A percentile compares a stretch with the other conserved stretches of the same genome.
Conservation (phyloP, 2,329 filamentous ascomycete species). For the Diaporthe caulivora region DNA sequence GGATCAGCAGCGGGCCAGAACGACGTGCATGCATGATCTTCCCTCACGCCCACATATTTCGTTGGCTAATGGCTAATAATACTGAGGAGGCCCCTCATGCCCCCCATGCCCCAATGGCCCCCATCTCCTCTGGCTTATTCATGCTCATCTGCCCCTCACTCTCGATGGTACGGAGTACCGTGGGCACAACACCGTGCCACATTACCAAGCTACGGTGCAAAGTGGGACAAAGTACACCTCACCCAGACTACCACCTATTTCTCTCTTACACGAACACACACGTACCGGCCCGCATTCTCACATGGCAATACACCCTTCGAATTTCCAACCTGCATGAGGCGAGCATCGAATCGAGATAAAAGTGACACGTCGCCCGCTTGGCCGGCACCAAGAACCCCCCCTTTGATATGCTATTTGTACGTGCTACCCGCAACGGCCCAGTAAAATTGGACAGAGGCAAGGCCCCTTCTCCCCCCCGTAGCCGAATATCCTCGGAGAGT, state of each 20-base stretch:
- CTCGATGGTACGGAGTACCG: too few relatives aligned
- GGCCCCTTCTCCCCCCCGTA: not conserved
- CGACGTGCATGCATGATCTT: conserved; percentile 21
- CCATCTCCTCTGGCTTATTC: not conserved
- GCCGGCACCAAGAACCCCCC: not conserved
- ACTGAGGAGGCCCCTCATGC: not conserved
- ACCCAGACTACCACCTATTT: not conserved
- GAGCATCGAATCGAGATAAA: conserved; percentile 25
- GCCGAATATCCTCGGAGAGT: conserved; percentile 21
- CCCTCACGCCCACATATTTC: conserved; percentile 12
- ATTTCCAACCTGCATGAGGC: conserved; percentile 21
- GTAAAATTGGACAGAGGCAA: conserved; percentile 9
- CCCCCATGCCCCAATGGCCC: not conserved
- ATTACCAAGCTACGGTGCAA: not conserved
- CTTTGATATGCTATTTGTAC: not conserved
- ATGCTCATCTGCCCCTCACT: conserved; percentile 6
- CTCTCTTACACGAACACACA: not conserved
- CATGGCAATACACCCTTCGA: conserved; percentile 14
- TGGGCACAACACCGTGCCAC: not conserved
- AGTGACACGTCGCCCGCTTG: conserved; percentile 24
- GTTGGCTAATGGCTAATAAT: conserved; percentile 23
- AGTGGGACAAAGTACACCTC: too few relatives aligned
- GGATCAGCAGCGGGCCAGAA: conserved; percentile 24
- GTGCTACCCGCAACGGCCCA: not conserved
- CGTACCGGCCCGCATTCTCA: not conserved